Percentiles rank a stretch among this genome's conserved stretches.
Evolutionary conservation across 352 stramenopile species (phyloP).

Genomic region (Globisporangium alternatum): DNA sequence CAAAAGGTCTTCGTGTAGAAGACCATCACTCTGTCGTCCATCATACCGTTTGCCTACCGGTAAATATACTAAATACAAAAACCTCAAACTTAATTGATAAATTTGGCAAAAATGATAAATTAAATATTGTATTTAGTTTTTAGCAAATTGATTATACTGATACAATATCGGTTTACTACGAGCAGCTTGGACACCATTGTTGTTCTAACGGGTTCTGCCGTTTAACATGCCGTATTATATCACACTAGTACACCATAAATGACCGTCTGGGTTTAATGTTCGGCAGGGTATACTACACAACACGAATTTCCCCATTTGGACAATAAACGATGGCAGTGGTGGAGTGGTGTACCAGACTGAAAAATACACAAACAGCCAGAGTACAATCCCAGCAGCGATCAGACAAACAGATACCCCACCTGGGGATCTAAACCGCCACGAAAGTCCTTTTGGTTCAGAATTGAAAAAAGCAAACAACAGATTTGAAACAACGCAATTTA

Average conservation of each 20-base stretch:
- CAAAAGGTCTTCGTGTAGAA: too few species aligned
- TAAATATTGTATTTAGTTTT: background rate
- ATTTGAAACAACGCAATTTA: constrained; percentile 3
- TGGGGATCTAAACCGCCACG: constrained; percentile 2
- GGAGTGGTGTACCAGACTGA: constrained; percentile 3
- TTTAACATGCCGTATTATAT: constrained; percentile 4
- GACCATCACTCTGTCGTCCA: too few species aligned
- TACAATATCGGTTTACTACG: too few species aligned
- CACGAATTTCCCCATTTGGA: background rate
- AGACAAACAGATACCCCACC: background rate
- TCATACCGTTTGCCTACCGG: too few species aligned
- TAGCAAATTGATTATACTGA: too few species aligned
- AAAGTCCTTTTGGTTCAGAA: constrained; percentile 6
- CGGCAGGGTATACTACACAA: background rate
- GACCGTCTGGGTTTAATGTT: constrained; percentile 5
- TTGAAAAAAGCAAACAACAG: too few species aligned
- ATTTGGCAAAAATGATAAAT: background rate
- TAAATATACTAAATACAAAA: too few species aligned
- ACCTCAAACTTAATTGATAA: too few species aligned
- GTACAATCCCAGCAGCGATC: constrained; percentile 4
- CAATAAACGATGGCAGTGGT: constrained; percentile 7
- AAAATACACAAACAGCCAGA: constrained; percentile 1
- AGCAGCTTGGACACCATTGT: too few species aligned
- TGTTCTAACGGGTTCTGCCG: constrained; percentile 1
- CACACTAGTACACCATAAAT: constrained; percentile 1